Percentiles rank a stretch among this genome's conserved stretches.
phyloP scores from a whole-genome alignment of 2,329 filamentous ascomycete genomes.

The Cytospora schulzeri region DNA sequence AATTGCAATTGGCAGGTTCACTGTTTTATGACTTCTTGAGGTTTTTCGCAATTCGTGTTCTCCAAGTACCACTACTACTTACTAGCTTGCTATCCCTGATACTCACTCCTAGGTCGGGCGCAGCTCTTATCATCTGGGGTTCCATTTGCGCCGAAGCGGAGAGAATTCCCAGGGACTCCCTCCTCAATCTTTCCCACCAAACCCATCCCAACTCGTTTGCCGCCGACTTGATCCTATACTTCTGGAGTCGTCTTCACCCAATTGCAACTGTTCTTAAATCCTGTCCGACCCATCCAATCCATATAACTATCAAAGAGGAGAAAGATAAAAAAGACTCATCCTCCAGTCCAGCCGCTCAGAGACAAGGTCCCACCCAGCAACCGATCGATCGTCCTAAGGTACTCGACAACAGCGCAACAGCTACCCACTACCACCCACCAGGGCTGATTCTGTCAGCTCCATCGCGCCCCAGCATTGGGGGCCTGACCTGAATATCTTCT shows the following conservation, averaged over 20 bases:
- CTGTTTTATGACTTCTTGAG: neutral
- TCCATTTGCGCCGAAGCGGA: neutral
- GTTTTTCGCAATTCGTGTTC: neutral
- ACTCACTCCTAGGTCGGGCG: neutral
- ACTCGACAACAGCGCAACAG: neutral
- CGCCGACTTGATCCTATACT: neutral
- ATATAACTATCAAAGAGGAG: neutral
- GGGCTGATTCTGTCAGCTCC: constrained; percentile 14
- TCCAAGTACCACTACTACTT: neutral
- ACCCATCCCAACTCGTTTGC: neutral
- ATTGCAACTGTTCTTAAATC: neutral
- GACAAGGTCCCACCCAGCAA: constrained; percentile 11
- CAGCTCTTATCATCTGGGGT: neutral
- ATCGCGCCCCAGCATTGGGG: constrained; percentile 21
- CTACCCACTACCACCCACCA: constrained; percentile 9
- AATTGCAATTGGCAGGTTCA: neutral
- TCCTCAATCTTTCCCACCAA: neutral
- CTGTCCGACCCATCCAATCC: neutral
- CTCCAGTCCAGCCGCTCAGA: neutral
- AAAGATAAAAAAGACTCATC: neutral
- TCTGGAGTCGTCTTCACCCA: neutral
- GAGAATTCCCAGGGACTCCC: constrained; percentile 1
- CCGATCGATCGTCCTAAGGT: neutral
- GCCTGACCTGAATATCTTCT: constrained; percentile 5
- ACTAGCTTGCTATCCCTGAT: neutral